Evolutionary conservation across 345 rosid genomes (phyloP).

Genomic region (Pseudoturritis turrita): DNA sequence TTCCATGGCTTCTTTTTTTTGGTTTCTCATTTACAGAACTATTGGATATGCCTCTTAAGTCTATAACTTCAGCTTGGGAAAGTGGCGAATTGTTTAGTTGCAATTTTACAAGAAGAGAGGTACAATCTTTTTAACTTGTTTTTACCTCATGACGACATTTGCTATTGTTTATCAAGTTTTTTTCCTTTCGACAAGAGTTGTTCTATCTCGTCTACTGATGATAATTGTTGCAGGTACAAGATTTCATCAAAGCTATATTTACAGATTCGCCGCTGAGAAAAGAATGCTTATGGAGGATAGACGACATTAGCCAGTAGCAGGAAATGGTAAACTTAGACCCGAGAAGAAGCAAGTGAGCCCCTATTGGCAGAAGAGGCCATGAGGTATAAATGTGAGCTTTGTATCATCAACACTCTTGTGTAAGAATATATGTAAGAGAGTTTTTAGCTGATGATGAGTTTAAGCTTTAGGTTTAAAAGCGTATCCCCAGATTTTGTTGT

Average conservation of each 20-base stretch:
- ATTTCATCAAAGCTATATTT: constrained; percentile 81
- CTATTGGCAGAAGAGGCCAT: neutral
- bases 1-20: neutral
- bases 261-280: constrained; percentile 81
- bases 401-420: constrained; percentile 2
- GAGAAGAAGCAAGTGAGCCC: constrained; percentile 5
- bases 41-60: constrained; percentile 84
- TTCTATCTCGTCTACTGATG: neutral
- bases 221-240: constrained; percentile 53
- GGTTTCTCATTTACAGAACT: constrained; percentile 44
- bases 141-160: neutral
- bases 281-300: constrained; percentile 89
- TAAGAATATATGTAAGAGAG: constrained; percentile 13
- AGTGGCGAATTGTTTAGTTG: constrained; percentile 66
- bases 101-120: constrained; percentile 78
- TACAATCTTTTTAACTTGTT: constrained; percentile 22
- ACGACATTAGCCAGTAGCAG: constrained; percentile 24
- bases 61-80: constrained; percentile 82
- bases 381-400: constrained; percentile 15
- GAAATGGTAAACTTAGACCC: neutral
- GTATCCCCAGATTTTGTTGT: constrained; percentile 6
- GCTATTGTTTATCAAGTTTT: neutral
- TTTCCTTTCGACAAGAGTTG: neutral
- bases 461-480: constrained; percentile 1
- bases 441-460: constrained; percentile 20